These are phyloP conservation scores for Ustilago hordei DNA, from an alignment of 1,284 basidiomycete genomes.

Conservation along the genomic window DNA sequence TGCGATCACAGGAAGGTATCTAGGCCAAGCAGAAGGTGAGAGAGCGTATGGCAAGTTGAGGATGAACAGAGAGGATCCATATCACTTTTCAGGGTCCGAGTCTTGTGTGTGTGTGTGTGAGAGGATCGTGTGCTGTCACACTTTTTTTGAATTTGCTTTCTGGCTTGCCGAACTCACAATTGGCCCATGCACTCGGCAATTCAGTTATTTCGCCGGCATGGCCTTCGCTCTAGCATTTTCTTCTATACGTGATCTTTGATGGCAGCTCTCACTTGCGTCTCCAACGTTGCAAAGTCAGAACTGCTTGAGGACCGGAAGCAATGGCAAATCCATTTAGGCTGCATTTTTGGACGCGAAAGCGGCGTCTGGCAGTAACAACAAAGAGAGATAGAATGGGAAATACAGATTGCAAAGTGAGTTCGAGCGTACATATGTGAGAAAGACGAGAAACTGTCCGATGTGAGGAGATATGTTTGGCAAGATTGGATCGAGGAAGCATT, in stretches of 20 bases:
- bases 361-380: not conserved
- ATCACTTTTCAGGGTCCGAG: not conserved
- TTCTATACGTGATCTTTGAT: not conserved
- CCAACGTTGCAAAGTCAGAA: not conserved
- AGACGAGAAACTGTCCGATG: constrained; percentile 11
- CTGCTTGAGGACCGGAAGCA: not conserved
- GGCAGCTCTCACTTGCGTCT: not conserved
- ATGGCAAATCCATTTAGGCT: not conserved
- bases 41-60: not conserved
- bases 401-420: constrained; percentile 10
- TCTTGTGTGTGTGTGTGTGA: not conserved
- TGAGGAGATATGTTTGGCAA: too few relatives aligned
- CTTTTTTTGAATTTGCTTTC: not conserved
- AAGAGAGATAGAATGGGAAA: not conserved
- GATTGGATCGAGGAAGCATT: not conserved
- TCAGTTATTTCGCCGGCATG: constrained; percentile 3
- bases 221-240: not conserved
- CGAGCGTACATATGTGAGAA: constrained; percentile 8
- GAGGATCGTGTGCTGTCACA: constrained; percentile 14
- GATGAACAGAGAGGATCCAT: constrained; percentile 3
- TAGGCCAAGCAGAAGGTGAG: not conserved
- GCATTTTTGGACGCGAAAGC: too few relatives aligned
- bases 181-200: constrained; percentile 21
- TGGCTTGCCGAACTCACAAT: not conserved
- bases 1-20: not conserved